These are phyloP conservation scores for Wickerhamiella infanticola DNA, from an alignment of 1,139 yeast species.

Conservation along the genomic window DNA sequence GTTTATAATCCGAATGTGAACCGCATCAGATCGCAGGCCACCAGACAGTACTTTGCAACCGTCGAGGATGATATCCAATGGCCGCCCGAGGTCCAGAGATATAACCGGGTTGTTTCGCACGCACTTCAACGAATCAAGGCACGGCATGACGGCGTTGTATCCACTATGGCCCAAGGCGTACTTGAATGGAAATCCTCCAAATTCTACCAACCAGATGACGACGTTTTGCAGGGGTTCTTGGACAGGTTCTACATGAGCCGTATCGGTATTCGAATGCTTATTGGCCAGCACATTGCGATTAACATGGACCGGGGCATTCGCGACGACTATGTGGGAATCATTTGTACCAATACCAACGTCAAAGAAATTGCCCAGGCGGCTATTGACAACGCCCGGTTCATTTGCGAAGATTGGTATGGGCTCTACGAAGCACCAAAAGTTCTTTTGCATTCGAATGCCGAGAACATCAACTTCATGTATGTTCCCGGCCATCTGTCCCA, in stretches of 20 bases:
- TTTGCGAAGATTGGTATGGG: conserved; percentile 76
- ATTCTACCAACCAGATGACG: conserved; percentile 25
- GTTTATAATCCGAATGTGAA: neutral
- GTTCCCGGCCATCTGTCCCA: conserved; percentile 86
- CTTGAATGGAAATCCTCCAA: conserved; percentile 57
- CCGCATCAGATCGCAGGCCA: neutral
- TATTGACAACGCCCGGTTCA: conserved; percentile 67
- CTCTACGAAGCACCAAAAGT: conserved; percentile 69
- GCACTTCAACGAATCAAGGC: conserved; percentile 56
- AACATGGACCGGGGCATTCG: conserved; percentile 44
- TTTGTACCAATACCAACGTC: conserved; percentile 66
- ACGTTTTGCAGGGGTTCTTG: conserved; percentile 54
- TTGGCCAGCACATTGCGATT: conserved; percentile 74
- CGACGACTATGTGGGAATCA: conserved; percentile 61
- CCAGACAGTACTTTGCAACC: conserved; percentile 42
- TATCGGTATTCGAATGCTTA: conserved; percentile 73
- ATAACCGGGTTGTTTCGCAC: conserved; percentile 52
- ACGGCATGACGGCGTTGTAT: conserved; percentile 86
- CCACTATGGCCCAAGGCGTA: conserved; percentile 86
- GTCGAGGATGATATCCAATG: conserved; percentile 39
- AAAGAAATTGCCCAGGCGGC: conserved; percentile 71
- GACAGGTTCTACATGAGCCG: conserved; percentile 75
- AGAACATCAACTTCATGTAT: conserved; percentile 53
- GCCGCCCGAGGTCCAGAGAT: conserved; percentile 65
- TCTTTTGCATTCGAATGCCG: conserved; percentile 51